Conservation (phyloP, 2,329 filamentous ascomycete species). For the Ceratocystis destructans region DNA sequence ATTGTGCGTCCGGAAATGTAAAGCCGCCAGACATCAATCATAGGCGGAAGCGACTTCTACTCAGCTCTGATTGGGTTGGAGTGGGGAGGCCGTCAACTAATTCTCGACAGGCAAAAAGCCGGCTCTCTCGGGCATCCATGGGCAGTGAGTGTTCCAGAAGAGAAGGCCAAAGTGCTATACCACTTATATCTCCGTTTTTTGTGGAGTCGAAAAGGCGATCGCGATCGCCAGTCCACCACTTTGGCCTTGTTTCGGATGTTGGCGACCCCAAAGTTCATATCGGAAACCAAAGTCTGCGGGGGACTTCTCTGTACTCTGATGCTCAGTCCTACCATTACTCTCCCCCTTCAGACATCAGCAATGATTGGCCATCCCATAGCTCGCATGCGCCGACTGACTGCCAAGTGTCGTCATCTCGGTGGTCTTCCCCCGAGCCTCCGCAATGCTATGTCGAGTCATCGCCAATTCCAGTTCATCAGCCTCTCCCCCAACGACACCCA, state of each 20-base stretch:
- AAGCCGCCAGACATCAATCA: background rate
- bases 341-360: background rate
- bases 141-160: background rate
- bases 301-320: conserved; percentile 7
- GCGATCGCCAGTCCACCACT: background rate
- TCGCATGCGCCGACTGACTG: background rate
- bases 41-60: conserved; percentile 5
- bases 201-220: background rate
- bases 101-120: background rate
- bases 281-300: conserved; percentile 15
- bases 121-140: background rate
- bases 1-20: background rate
- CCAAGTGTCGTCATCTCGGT: background rate
- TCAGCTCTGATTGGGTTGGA: conserved; percentile 7
- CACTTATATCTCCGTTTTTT: conserved; percentile 5
- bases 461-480: conserved; percentile 11
- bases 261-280: conserved; percentile 11
- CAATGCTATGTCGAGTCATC: conserved; percentile 11
- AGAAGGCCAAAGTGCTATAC: background rate
- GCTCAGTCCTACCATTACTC: background rate
- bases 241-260: background rate
- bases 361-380: background rate
- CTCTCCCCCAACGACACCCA: conserved; percentile 8
- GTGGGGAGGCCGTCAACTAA: background rate
- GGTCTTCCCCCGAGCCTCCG: background rate